Conservation (phyloP, 2,329 filamentous ascomycete species). For the Neofusicoccum kwambonambiense region DNA sequence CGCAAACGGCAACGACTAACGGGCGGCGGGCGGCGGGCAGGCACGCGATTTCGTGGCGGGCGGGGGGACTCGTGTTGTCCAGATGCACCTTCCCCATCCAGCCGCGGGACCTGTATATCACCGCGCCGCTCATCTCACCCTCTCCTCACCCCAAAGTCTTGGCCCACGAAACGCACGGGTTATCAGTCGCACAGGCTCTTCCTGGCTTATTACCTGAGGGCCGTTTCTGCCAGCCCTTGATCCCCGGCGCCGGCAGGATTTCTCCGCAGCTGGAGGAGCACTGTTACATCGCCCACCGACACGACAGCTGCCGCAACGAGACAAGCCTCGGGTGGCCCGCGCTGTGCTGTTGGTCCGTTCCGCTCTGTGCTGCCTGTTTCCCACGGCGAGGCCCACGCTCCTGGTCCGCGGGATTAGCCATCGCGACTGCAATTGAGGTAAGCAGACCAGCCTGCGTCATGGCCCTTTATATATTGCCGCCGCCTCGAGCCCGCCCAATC, state of each 20-base stretch:
- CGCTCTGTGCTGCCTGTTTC: not conserved
- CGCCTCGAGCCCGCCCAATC: not conserved
- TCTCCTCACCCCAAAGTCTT: slow-evolving; percentile 9
- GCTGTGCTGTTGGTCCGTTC: not conserved
- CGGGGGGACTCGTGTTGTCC: not conserved
- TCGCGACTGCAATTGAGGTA: not conserved
- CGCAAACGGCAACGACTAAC: not conserved
- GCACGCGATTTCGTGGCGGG: not conserved
- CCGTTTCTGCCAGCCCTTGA: too few relatives aligned
- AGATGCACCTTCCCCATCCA: slow-evolving; percentile 6
- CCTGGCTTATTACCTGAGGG: not conserved
- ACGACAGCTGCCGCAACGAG: slow-evolving; percentile 6
- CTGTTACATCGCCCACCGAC: slow-evolving; percentile 9
- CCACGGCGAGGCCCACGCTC: not conserved
- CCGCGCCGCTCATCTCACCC: slow-evolving; percentile 4
- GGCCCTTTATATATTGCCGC: slow-evolving; percentile 5
- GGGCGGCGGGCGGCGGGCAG: not conserved
- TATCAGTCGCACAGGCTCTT: not conserved
- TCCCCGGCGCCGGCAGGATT: not conserved
- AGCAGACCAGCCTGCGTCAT: not conserved
- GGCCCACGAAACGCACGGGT: slow-evolving; percentile 6
- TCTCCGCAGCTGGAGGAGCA: not conserved
- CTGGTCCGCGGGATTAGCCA: slow-evolving; percentile 8
- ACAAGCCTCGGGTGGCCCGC: not conserved
- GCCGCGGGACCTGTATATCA: slow-evolving; percentile 8